A percentile compares a stretch with the other conserved stretches of the same genome.
Evolutionary conservation across 139 green algal species (phyloP).

Genomic region (Ettlia oleoabundans): DNA sequence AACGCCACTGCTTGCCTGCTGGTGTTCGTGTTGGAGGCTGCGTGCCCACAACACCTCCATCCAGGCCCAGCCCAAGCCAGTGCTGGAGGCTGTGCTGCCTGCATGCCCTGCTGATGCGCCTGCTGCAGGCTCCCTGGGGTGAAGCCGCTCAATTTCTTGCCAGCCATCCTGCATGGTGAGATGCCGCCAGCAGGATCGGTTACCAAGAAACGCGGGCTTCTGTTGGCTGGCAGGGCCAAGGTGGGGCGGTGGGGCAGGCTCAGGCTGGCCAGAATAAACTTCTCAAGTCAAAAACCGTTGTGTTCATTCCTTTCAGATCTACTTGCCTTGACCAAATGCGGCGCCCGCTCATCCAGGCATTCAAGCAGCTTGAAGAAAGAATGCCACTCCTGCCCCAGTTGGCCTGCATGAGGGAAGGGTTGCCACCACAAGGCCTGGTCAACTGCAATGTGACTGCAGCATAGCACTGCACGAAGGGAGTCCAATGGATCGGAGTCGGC

Average conservation of each 20-base stretch:
- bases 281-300: too few species aligned
- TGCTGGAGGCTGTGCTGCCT: neutral
- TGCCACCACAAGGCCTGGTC: too few species aligned
- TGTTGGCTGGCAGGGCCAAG: too few species aligned
- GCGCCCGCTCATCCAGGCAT: conserved; percentile 34
- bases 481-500: too few species aligned
- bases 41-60: conserved; percentile 23
- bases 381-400: too few species aligned
- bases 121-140: conserved; percentile 1
- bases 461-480: too few species aligned
- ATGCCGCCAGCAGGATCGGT: neutral
- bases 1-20: conserved; percentile 8
- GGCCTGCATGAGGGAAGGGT: too few species aligned
- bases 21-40: neutral
- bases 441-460: too few species aligned
- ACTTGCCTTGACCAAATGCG: conserved; percentile 36
- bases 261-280: too few species aligned
- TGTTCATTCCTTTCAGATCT: too few species aligned
- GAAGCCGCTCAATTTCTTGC: conserved; percentile 33
- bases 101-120: neutral
- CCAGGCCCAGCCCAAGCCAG: conserved; percentile 1
- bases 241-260: too few species aligned
- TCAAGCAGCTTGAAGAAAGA: conserved; percentile 33
- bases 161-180: conserved; percentile 14
- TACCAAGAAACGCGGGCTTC: neutral